Evolutionary conservation across 768 basidiomycete genomes (phyloP).

Genomic region (Boletus speciosus): DNA sequence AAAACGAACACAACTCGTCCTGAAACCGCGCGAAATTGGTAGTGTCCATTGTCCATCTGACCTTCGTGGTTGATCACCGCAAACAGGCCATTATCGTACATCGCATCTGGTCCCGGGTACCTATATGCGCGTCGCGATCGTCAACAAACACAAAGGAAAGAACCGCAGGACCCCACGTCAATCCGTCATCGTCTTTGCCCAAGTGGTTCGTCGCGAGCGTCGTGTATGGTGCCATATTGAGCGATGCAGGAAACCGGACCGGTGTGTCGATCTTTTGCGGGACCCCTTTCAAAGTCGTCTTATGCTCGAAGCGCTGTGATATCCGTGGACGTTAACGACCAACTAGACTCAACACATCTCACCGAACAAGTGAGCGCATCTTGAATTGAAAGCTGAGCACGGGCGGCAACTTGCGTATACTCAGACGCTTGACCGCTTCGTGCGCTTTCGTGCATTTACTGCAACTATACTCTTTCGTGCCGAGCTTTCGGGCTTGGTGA

Average conservation of each 20-base stretch:
- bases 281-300: constrained; percentile 62
- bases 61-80: constrained; percentile 95
- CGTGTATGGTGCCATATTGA: constrained; percentile 90
- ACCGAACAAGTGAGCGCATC: constrained; percentile 29
- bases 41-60: constrained; percentile 92
- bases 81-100: constrained; percentile 90
- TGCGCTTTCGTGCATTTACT: constrained; percentile 72
- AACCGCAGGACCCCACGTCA: constrained; percentile 20
- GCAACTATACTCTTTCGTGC: constrained; percentile 80
- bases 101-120: constrained; percentile 53
- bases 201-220: constrained; percentile 53
- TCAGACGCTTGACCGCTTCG: constrained; percentile 82
- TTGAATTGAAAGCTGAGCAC: constrained; percentile 96
- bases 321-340: not conserved
- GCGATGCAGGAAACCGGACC: constrained; percentile 75
- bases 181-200: constrained; percentile 40
- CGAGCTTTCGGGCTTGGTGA: constrained; percentile 81
- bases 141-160: not conserved
- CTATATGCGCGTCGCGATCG: constrained; percentile 22
- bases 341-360: too few relatives aligned
- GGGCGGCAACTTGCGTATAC: constrained; percentile 80
- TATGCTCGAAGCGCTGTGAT: constrained; percentile 86
- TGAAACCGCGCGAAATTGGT: constrained; percentile 81
- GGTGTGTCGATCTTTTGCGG: constrained; percentile 83
- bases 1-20: constrained; percentile 64